phyloP scores from a whole-genome alignment of 345 rosid genomes.

The Limnanthes douglasii region DNA sequence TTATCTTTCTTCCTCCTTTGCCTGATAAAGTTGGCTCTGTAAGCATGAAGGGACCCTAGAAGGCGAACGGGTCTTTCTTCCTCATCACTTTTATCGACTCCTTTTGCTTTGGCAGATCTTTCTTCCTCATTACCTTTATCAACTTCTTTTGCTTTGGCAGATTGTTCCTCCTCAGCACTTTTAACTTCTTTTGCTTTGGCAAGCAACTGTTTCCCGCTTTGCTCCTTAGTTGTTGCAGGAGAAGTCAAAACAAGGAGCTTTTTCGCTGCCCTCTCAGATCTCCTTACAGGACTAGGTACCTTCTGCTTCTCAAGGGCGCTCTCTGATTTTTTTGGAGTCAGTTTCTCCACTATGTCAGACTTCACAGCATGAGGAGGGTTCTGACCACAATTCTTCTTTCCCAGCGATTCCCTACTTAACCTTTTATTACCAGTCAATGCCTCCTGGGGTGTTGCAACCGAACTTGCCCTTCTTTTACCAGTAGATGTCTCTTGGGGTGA shows the following conservation, averaged over 20 bases:
- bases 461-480: too few relatives aligned
- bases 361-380: conserved; percentile 21
- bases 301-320: conserved; percentile 25
- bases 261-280: conserved; percentile 45
- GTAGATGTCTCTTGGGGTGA: conserved; percentile 10
- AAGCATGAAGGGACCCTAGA: too few relatives aligned
- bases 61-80: too few relatives aligned
- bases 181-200: conserved; percentile 18
- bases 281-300: conserved; percentile 24
- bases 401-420: conserved; percentile 27
- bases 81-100: too few relatives aligned
- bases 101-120: too few relatives aligned
- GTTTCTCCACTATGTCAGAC: conserved; percentile 47
- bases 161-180: too few relatives aligned
- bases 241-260: conserved; percentile 16
- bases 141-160: too few relatives aligned
- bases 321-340: conserved; percentile 19
- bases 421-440: conserved; percentile 32
- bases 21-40: too few relatives aligned
- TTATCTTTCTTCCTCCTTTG: conserved; percentile 4
- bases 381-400: conserved; percentile 15
- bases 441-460: conserved; percentile 9
- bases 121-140: too few relatives aligned
- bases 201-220: conserved; percentile 17
- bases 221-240: conserved; percentile 20